Base-by-base conservation (phyloP, 352 stramenopile genomes). In the Pythium volutum region DNA sequence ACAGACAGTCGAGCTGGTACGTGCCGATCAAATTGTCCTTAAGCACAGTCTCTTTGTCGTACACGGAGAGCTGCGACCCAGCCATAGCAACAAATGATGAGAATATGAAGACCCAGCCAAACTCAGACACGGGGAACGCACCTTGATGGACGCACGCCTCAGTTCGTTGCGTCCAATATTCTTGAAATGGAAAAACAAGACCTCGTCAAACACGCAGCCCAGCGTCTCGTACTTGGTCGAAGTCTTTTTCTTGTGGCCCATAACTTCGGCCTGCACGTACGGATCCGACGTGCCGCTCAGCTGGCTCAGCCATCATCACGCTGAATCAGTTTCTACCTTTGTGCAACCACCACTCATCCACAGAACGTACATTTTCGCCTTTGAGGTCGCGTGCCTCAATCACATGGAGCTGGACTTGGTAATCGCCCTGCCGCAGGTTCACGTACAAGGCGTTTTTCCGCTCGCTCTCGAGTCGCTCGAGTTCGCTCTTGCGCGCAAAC, bases 141-240 rank as follows among this genome's bases (percentile, higher is more conserved):
- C 80, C 67, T 88, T 91, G 48, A 91, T 88, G 6, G 78, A 81
- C 4, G 81, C 81, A 18, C 87, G 67, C 49, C 73, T 75, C 10
- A 93, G 68, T 27, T 91, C 83, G 9, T 88, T 77, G 1, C 76
- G 76, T 2, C 79, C 81, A 53, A 94, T 91, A 63, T 97, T 88
- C 6, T 77, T 64, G 39, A 97, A 91, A 47, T 96, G 81, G 53
- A 97, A 96, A 47, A 97, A 96, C 20, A 97, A 64, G 8, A 89
- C 79, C 60, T 98, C 89, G 48, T 98, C 92, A 61, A 97, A 97
- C 1, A 97, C 89, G 29, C 81, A 93, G 1, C 76, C 84, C 23
- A 96, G 74, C 10, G 86, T 93, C 25, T 88, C 72, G 49, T 81
- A 84, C 49, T 91, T 93, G 12, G 77, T 92, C 9, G 87, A 86